These are phyloP conservation scores for Tulasnella sp. DNA, from an alignment of 768 basidiomycete genomes.

Conservation along the genomic window DNA sequence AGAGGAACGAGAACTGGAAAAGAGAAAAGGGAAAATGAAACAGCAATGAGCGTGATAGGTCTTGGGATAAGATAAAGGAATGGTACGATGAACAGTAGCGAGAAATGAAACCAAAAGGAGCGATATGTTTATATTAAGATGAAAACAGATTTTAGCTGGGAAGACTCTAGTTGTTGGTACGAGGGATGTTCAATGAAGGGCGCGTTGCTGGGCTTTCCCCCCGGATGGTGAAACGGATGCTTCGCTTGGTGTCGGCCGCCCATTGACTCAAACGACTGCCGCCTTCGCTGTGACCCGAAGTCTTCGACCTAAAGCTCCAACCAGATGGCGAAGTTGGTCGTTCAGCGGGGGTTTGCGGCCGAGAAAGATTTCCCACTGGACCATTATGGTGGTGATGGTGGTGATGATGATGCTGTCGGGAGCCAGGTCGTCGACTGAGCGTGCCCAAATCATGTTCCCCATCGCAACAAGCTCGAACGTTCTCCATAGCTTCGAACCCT, in stretches of 20 bases:
- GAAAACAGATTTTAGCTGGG: not conserved
- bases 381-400: conserved; percentile 39
- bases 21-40: not conserved
- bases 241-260: conserved; percentile 13
- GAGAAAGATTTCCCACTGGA: not conserved
- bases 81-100: not conserved
- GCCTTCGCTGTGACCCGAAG: conserved; percentile 5
- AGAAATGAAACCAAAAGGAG: not conserved
- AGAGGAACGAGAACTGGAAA: not conserved
- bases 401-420: conserved; percentile 49
- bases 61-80: not conserved
- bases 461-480: conserved; percentile 87
- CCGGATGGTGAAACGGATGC: conserved; percentile 15
- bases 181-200: not conserved
- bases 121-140: not conserved
- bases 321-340: conserved; percentile 14
- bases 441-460: conserved; percentile 78
- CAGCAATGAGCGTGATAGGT: not conserved
- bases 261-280: conserved; percentile 16
- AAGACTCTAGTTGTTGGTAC: conserved; percentile 7
- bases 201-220: conserved; percentile 9
- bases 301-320: conserved; percentile 14
- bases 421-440: conserved; percentile 31
- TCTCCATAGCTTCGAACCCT: conserved; percentile 84
- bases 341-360: conserved; percentile 14